phyloP scores from a whole-genome alignment of 2,329 filamentous ascomycete genomes.

The Alternaria infectoria region DNA sequence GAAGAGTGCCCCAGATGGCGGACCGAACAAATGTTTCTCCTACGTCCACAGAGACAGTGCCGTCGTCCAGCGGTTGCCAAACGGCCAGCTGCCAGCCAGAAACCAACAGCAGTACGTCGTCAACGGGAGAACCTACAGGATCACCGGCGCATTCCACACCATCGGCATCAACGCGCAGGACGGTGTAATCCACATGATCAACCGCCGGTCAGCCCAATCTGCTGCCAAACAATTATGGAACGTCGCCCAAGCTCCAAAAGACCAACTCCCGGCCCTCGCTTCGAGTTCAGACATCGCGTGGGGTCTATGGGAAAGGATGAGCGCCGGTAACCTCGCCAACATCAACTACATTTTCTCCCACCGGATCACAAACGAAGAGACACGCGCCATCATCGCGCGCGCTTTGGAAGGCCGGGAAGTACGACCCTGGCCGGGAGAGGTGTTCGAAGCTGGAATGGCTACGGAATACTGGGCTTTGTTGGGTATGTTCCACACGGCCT shows the following conservation, averaged over 20 bases:
- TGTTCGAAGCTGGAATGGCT: background rate
- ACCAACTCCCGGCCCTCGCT: constrained; percentile 3
- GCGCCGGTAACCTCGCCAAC: background rate
- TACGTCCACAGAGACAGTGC: background rate
- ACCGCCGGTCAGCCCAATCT: background rate
- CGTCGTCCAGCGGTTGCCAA: background rate
- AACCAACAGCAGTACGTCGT: background rate
- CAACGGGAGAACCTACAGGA: background rate
- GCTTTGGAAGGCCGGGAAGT: background rate
- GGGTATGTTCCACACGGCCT: background rate
- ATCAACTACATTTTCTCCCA: constrained; percentile 15
- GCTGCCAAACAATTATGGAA: background rate
- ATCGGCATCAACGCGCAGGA: background rate
- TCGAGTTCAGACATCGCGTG: constrained; percentile 18
- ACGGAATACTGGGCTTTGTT: background rate
- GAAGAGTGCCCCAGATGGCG: background rate
- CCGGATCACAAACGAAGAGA: constrained; percentile 4
- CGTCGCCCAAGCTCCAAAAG: background rate
- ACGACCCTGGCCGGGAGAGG: background rate
- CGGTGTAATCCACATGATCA: background rate
- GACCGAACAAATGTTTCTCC: background rate
- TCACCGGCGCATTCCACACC: background rate
- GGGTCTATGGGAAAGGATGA: constrained; percentile 11
- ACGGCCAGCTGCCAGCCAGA: background rate
- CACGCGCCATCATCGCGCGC: background rate